Evolutionary conservation across 305 asterid genomes (phyloP).

Genomic region (Solanum hybrid): DNA sequence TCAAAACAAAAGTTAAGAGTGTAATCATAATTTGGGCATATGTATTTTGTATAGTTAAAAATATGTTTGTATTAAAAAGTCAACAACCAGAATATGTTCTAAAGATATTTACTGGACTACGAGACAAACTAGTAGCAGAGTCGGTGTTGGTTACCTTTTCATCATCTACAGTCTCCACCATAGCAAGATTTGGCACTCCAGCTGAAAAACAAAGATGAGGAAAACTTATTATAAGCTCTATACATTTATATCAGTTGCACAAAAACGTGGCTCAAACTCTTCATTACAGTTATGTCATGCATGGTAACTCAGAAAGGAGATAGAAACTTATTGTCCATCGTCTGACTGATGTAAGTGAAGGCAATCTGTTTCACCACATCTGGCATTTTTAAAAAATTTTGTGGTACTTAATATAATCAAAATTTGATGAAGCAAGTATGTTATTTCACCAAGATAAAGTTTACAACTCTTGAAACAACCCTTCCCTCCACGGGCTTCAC

Average conservation of each 20-base stretch:
- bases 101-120: neutral
- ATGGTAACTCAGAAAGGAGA: neutral
- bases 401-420: neutral
- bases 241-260: neutral
- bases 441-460: neutral
- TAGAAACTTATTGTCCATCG: neutral
- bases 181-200: constrained; percentile 76
- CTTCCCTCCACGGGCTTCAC: neutral
- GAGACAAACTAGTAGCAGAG: neutral
- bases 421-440: neutral
- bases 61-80: neutral
- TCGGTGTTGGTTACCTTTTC: constrained; percentile 47
- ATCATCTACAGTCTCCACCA: constrained; percentile 95
- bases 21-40: neutral
- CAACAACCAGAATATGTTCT: neutral
- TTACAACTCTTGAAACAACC: neutral
- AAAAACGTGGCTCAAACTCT: neutral
- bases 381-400: neutral
- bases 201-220: constrained; percentile 29
- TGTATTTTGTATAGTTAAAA: neutral
- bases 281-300: neutral
- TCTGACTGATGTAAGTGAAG: neutral
- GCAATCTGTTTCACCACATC: neutral
- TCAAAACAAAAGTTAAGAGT: neutral
- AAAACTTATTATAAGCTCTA: neutral